These are phyloP conservation scores for Porphyrellus cyaneotinctus DNA, from an alignment of 768 basidiomycete species.

Conservation along the genomic window DNA sequence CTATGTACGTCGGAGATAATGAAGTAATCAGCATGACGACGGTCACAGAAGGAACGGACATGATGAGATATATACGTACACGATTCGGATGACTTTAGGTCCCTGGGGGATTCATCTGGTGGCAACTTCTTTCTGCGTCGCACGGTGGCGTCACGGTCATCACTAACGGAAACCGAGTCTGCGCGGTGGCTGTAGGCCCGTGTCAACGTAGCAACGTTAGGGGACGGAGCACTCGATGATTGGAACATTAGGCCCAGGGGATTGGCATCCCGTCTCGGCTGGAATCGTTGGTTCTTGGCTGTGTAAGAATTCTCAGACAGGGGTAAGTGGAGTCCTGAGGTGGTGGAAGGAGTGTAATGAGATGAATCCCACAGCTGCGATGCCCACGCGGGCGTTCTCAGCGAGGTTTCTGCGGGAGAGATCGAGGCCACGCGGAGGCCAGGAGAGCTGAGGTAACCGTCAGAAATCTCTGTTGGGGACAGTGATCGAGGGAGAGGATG, in stretches of 20 bases:
- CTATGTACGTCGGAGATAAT: constrained; percentile 39
- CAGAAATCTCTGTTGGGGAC: constrained; percentile 53
- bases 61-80: constrained; percentile 40
- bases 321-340: constrained; percentile 47
- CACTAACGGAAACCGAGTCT: constrained; percentile 55
- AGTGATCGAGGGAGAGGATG: constrained; percentile 60
- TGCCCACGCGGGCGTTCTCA: constrained; percentile 62
- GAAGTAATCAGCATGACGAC: constrained; percentile 29
- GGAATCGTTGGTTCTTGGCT: constrained; percentile 36
- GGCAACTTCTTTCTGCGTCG: constrained; percentile 49
- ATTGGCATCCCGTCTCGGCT: constrained; percentile 38
- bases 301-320: constrained; percentile 40
- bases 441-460: constrained; percentile 40
- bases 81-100: constrained; percentile 42
- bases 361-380: constrained; percentile 59
- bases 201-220: constrained; percentile 44
- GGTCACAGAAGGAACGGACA: constrained; percentile 27
- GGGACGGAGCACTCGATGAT: constrained; percentile 67
- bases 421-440: constrained; percentile 50
- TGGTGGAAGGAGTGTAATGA: constrained; percentile 42
- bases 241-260: constrained; percentile 59
- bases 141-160: constrained; percentile 73
- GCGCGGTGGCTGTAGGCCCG: constrained; percentile 64
- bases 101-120: constrained; percentile 32
- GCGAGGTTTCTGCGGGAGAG: constrained; percentile 57